A percentile compares a stretch with the other conserved stretches of the same genome.
These are phyloP conservation scores for Drosera spatulata DNA, from an alignment of 179 eudicot genomes.

Conservation along the genomic window DNA sequence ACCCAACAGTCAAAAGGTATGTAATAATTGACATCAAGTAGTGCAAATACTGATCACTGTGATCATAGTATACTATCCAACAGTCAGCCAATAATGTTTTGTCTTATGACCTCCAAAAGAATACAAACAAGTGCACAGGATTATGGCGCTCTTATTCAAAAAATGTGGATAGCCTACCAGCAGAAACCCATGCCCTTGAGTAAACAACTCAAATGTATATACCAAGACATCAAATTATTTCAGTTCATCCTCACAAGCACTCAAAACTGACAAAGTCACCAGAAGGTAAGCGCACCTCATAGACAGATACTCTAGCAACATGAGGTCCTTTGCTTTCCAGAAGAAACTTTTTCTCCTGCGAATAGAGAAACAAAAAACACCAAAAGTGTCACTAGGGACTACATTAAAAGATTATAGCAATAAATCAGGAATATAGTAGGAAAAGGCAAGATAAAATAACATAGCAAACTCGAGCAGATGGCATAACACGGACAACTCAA, in stretches of 20 bases:
- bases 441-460: too few relatives aligned
- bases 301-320: constrained; percentile 74
- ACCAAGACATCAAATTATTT: background rate
- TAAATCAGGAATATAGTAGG: too few relatives aligned
- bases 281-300: constrained; percentile 48
- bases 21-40: too few relatives aligned
- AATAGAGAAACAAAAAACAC: constrained; percentile 3
- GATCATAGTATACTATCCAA: too few relatives aligned
- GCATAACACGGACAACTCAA: too few relatives aligned
- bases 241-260: background rate
- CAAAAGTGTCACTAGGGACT: background rate
- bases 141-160: background rate
- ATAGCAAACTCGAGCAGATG: too few relatives aligned
- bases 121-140: background rate
- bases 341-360: constrained; percentile 85
- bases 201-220: background rate
- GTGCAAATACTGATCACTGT: too few relatives aligned
- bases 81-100: too few relatives aligned
- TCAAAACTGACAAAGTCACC: background rate
- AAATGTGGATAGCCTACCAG: background rate
- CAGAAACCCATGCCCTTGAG: background rate
- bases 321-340: constrained; percentile 81
- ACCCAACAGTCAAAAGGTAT: too few relatives aligned
- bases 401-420: too few relatives aligned
- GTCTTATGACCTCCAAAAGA: background rate